A percentile compares a stretch with the other conserved stretches of the same genome.
Conservation (phyloP, 148 eudicot genomes). For the Agrostemma githago region DNA sequence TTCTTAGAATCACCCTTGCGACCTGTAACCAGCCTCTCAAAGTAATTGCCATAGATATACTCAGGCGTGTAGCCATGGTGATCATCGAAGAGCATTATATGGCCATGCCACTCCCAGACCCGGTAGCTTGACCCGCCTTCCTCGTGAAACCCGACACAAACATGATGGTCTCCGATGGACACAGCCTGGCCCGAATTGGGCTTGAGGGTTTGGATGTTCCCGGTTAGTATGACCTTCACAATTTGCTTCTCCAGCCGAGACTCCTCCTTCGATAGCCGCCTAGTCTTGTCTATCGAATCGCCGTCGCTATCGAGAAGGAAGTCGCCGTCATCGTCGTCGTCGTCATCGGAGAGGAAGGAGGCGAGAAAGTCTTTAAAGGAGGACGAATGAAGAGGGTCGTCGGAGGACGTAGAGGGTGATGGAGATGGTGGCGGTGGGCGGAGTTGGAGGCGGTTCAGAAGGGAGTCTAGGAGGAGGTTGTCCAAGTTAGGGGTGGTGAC, state of each 20-base stretch:
- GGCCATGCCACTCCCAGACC: constrained; percentile 99
- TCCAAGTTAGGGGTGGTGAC: constrained; percentile 55
- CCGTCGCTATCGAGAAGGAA: background rate
- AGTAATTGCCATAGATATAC: constrained; percentile 96
- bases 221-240: constrained; percentile 53
- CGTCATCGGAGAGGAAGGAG: constrained; percentile 24
- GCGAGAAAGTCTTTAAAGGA: constrained; percentile 70
- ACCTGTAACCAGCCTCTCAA: constrained; percentile 47
- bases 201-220: constrained; percentile 57
- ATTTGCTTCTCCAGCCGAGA: constrained; percentile 73
- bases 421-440: constrained; percentile 37
- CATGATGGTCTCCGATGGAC: constrained; percentile 70
- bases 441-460: constrained; percentile 63
- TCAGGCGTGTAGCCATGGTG: constrained; percentile 77
- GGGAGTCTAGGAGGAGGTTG: constrained; percentile 77
- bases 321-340: constrained; percentile 14
- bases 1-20: background rate
- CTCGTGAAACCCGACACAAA: constrained; percentile 85
- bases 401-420: constrained; percentile 2
- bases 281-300: background rate
- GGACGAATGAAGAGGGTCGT: constrained; percentile 36
- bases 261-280: constrained; percentile 72
- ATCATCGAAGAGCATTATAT: constrained; percentile 88
- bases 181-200: constrained; percentile 97
- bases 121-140: constrained; percentile 73